Evolutionary conservation across 495 filamentous ascomycete species (phyloP).

Genomic region (Daldinia grandis): DNA sequence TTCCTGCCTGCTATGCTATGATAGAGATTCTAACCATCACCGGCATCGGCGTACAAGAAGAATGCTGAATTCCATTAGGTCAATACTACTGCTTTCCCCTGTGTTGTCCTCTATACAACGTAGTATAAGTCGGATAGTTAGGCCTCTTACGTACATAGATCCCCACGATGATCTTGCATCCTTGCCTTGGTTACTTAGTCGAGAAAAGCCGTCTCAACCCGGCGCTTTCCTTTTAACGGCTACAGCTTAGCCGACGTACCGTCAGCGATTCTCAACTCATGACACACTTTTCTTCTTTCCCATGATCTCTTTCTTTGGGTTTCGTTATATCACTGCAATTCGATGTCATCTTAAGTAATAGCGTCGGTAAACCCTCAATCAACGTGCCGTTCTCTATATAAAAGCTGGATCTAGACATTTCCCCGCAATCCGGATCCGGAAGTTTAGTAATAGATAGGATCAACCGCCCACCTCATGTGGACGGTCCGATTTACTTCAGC

Average conservation of each 20-base stretch:
- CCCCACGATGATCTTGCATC: not conserved
- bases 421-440: not conserved
- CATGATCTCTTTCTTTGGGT: not conserved
- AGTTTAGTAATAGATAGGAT: not conserved
- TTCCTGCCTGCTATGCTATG: not conserved
- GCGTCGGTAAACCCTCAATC: not conserved
- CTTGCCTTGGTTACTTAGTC: not conserved
- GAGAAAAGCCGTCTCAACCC: slow-evolving; percentile 29
- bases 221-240: slow-evolving; percentile 24
- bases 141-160: not conserved
- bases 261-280: slow-evolving; percentile 18
- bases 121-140: not conserved
- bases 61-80: not conserved
- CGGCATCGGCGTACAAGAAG: not conserved
- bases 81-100: not conserved
- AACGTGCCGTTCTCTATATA: not conserved
- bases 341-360: not conserved
- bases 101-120: not conserved
- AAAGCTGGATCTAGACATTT: not conserved
- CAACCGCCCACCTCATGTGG: not conserved
- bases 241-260: slow-evolving; percentile 13
- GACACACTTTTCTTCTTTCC: slow-evolving; percentile 16
- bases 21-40: not conserved
- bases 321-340: not conserved
- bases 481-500: not conserved